A percentile compares a stretch with the other conserved stretches of the same genome.
Conservation (phyloP, 495 filamentous ascomycete species). For the Letharia columbiana region DNA sequence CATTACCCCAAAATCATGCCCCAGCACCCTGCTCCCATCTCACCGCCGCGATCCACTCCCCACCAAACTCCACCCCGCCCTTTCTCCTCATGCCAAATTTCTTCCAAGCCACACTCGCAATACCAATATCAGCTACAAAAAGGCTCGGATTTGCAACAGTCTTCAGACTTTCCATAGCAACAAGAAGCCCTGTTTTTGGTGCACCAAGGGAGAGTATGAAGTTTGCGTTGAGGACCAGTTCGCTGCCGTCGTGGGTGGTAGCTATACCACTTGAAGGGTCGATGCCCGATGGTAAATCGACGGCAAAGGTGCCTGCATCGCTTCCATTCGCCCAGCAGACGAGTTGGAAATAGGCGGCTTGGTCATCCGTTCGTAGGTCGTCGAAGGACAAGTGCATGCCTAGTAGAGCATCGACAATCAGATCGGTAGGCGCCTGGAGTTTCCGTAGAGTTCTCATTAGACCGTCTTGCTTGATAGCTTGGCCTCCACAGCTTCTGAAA, state of each 20-base stretch:
- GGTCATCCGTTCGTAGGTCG: slow-evolving; percentile 70
- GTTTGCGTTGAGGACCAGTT: slow-evolving; percentile 39
- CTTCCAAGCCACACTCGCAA: slow-evolving; percentile 73
- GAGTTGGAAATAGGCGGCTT: slow-evolving; percentile 70
- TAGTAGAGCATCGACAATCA: slow-evolving; percentile 84
- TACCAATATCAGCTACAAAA: slow-evolving; percentile 76
- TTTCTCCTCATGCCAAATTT: slow-evolving; percentile 67
- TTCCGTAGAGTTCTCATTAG: slow-evolving; percentile 53
- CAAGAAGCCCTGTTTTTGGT: slow-evolving; percentile 73
- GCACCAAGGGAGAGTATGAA: slow-evolving; percentile 76
- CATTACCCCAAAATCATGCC: neutral
- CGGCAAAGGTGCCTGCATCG: slow-evolving; percentile 65
- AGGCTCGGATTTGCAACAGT: slow-evolving; percentile 57
- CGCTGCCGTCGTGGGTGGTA: slow-evolving; percentile 11
- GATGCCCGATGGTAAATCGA: slow-evolving; percentile 82
- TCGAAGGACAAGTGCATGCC: slow-evolving; percentile 78
- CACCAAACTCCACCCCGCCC: slow-evolving; percentile 76
- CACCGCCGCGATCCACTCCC: slow-evolving; percentile 63
- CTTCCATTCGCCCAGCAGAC: slow-evolving; percentile 81
- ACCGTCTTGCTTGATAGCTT: slow-evolving; percentile 51
- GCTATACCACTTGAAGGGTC: slow-evolving; percentile 65
- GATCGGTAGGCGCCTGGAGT: slow-evolving; percentile 53
- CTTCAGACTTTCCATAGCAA: slow-evolving; percentile 53
- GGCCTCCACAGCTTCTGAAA: slow-evolving; percentile 68
- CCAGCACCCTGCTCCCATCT: neutral